These are phyloP conservation scores for Telfairia occidentalis DNA, from an alignment of 331 rosid genomes.

Conservation along the genomic window DNA sequence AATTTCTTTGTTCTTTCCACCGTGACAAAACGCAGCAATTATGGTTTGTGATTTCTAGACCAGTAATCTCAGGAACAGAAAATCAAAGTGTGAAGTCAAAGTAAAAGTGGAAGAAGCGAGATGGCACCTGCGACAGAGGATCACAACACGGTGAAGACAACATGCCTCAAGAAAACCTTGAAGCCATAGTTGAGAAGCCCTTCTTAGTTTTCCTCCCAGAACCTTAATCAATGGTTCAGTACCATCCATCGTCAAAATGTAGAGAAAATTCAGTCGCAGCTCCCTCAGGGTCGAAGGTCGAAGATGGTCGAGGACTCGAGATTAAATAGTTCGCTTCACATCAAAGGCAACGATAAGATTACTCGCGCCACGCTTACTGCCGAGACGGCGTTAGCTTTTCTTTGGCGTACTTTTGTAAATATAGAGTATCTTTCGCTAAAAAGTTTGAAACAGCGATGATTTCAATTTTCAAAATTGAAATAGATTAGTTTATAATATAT, in stretches of 20 bases:
- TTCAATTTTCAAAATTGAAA: too few species aligned
- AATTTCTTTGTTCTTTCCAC: background rate
- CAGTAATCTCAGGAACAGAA: constrained; percentile 14
- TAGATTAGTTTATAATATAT: too few species aligned
- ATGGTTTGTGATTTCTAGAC: background rate
- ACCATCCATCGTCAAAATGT: constrained; percentile 17
- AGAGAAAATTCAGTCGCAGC: background rate
- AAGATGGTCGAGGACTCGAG: background rate
- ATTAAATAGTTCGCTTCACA: background rate
- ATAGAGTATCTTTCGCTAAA: too few species aligned
- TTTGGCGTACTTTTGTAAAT: too few species aligned
- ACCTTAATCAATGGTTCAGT: background rate
- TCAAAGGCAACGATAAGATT: background rate
- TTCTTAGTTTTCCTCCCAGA: constrained; percentile 17
- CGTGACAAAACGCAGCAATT: background rate
- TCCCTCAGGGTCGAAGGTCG: background rate
- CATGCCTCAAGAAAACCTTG: constrained; percentile 70
- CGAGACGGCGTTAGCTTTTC: background rate
- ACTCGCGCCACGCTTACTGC: background rate
- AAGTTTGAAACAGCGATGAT: too few species aligned
- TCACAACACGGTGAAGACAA: constrained; percentile 71
- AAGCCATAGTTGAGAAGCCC: constrained; percentile 43
- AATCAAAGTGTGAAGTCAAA: background rate
- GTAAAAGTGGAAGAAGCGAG: background rate
- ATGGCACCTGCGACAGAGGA: constrained; percentile 48